Percentiles rank a stretch among this genome's conserved stretches.
phyloP scores from a whole-genome alignment of 495 filamentous ascomycete species.

The Aspergillus leporis region DNA sequence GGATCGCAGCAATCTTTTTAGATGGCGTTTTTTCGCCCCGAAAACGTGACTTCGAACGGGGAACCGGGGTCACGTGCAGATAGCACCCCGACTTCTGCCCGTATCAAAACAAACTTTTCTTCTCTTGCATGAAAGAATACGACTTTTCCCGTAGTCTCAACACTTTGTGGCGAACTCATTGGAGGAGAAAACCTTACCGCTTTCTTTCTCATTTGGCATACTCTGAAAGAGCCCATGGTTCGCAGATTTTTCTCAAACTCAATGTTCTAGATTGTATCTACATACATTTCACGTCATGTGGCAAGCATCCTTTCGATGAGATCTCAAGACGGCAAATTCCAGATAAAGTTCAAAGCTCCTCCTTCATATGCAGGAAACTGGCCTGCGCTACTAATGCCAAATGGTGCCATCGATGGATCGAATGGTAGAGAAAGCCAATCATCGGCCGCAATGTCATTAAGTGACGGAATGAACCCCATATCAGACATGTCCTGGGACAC shows the following conservation, averaged over 20 bases:
- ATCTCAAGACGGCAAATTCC: conserved; percentile 46
- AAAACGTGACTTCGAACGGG: conserved; percentile 18
- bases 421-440: conserved; percentile 56
- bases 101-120: conserved; percentile 5
- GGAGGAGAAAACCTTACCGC: conserved; percentile 1
- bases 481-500: conserved; percentile 35
- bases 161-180: not conserved
- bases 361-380: conserved; percentile 53
- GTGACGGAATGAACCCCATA: conserved; percentile 34
- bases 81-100: conserved; percentile 11
- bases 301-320: not conserved
- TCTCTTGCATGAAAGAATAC: not conserved
- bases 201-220: not conserved
- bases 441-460: conserved; percentile 44
- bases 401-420: conserved; percentile 56
- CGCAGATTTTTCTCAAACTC: not conserved
- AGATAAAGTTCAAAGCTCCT: conserved; percentile 51
- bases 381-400: conserved; percentile 44
- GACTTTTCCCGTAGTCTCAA: conserved; percentile 1
- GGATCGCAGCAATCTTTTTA: conserved; percentile 13
- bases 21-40: conserved; percentile 19
- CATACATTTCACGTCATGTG: not conserved
- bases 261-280: not conserved
- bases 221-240: not conserved
- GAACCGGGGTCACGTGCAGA: conserved; percentile 18